These are phyloP conservation scores for Erodium moschatum DNA, from an alignment of 441 rosid genomes.

Conservation along the genomic window DNA sequence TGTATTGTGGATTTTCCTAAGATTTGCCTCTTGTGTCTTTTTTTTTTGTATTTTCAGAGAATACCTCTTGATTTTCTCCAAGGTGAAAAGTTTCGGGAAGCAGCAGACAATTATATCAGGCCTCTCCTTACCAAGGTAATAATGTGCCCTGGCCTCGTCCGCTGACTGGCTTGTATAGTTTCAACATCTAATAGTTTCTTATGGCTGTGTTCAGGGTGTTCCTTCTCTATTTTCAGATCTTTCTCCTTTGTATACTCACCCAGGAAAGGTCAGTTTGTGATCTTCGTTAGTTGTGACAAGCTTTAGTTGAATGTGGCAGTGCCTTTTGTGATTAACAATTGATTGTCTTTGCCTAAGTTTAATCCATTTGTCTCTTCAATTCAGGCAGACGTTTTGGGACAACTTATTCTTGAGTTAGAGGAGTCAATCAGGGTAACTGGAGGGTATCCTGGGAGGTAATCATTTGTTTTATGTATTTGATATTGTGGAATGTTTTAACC, in stretches of 20 bases:
- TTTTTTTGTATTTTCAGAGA: slow-evolving; percentile 43
- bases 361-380: slow-evolving; percentile 15
- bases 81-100: slow-evolving; percentile 73
- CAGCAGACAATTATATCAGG: slow-evolving; percentile 67
- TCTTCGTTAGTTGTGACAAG: slow-evolving; percentile 6
- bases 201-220: slow-evolving; percentile 59
- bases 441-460: slow-evolving; percentile 73
- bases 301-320: neutral
- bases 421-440: slow-evolving; percentile 55
- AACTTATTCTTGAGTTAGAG: slow-evolving; percentile 80
- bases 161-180: slow-evolving; percentile 12
- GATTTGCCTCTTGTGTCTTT: neutral
- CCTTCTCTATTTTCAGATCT: slow-evolving; percentile 96
- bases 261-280: slow-evolving; percentile 57
- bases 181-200: slow-evolving; percentile 11
- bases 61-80: slow-evolving; percentile 96
- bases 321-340: neutral
- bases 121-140: slow-evolving; percentile 83
- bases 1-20: slow-evolving; percentile 1
- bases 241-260: slow-evolving; percentile 80
- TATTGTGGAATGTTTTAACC: neutral
- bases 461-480: neutral
- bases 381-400: slow-evolving; percentile 86
- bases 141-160: slow-evolving; percentile 8
- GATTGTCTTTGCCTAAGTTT: neutral